These are phyloP conservation scores for Lactarius quietus DNA, from an alignment of 768 basidiomycete species.

Conservation along the genomic window DNA sequence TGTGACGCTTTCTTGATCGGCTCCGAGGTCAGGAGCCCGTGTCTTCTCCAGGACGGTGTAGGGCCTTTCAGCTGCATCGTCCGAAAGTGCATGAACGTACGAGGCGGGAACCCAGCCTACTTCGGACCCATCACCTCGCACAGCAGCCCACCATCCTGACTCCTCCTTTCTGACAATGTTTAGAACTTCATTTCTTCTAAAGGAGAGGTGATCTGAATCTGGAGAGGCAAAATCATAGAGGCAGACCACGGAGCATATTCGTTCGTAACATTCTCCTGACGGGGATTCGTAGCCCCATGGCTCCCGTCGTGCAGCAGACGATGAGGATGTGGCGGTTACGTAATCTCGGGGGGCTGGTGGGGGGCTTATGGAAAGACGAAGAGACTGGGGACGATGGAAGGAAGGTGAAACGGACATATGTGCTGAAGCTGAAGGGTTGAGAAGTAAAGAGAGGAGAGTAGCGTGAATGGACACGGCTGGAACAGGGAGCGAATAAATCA, in stretches of 20 bases:
- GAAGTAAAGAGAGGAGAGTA: background rate
- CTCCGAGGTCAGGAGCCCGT: conserved; percentile 42
- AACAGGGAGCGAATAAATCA: background rate
- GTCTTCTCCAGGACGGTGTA: conserved; percentile 43
- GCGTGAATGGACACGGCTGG: background rate
- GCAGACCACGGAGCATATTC: conserved; percentile 55
- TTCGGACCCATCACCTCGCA: conserved; percentile 46
- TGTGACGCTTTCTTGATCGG: conserved; percentile 41
- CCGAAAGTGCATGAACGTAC: conserved; percentile 55
- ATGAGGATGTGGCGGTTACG: background rate
- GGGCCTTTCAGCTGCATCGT: conserved; percentile 49
- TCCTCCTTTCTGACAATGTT: conserved; percentile 64
- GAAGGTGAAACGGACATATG: conserved; percentile 18
- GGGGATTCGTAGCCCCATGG: conserved; percentile 27
- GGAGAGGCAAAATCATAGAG: conserved; percentile 63
- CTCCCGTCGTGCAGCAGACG: conserved; percentile 4
- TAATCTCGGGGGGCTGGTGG: background rate
- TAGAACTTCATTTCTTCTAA: conserved; percentile 63
- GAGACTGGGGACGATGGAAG: conserved; percentile 12
- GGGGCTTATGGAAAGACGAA: conserved; percentile 18
- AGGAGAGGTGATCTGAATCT: conserved; percentile 59
- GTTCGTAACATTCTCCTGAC: conserved; percentile 33
- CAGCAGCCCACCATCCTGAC: conserved; percentile 82
- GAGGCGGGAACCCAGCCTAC: conserved; percentile 78
- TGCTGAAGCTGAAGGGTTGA: background rate